Conservation (phyloP, 192 early-diverging fungal species). For the Backusella psychrophila region DNA sequence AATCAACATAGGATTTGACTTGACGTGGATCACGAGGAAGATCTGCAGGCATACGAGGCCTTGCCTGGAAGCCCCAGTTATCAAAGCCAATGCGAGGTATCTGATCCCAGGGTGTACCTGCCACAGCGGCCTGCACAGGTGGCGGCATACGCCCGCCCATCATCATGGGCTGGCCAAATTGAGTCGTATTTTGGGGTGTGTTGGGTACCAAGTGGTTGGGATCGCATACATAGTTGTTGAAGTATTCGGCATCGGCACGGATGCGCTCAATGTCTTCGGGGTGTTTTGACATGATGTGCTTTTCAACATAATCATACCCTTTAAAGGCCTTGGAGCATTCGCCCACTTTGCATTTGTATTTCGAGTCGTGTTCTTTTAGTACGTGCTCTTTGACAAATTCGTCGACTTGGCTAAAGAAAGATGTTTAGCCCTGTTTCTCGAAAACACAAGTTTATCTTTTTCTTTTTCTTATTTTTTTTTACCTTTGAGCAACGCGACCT, state of each 20-base stretch:
- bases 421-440: no score
- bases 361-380: constrained; percentile 72
- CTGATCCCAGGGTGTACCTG: constrained; percentile 53
- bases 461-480: background rate
- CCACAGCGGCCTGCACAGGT: constrained; percentile 37
- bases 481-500: constrained; percentile 50
- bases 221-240: constrained; percentile 89
- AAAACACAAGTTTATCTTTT: no score
- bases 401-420: constrained; percentile 42
- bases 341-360: constrained; percentile 79
- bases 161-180: constrained; percentile 5
- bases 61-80: constrained; percentile 8
- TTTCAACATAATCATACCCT: constrained; percentile 89
- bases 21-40: constrained; percentile 65
- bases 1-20: constrained; percentile 83
- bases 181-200: background rate
- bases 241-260: constrained; percentile 68
- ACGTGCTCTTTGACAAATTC: constrained; percentile 50
- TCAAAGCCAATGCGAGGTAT: constrained; percentile 63
- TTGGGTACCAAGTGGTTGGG: constrained; percentile 68
- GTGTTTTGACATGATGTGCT: constrained; percentile 93
- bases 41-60: constrained; percentile 8
- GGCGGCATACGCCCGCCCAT: constrained; percentile 14
- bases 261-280: constrained; percentile 62
- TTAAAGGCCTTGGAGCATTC: constrained; percentile 92